Evolutionary conservation across 208 protist genomes (phyloP), one percentile per base, ranked within the genome.

Genomic region (Leishmania aethiopica): DNA sequence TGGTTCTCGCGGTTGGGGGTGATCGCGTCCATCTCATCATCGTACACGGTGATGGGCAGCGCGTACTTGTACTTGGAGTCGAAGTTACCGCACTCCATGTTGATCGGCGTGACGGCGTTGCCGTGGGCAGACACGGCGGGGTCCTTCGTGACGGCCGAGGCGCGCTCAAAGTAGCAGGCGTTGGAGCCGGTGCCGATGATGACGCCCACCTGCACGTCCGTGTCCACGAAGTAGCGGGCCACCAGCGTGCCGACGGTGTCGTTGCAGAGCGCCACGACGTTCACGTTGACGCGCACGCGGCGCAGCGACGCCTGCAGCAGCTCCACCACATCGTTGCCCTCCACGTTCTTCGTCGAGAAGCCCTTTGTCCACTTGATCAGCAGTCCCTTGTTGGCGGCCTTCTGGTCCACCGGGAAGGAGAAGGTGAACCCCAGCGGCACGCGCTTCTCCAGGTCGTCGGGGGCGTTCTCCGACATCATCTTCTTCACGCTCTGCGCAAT

Each of bases 351-450:
- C 11, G 96, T 95, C 49, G 84, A 90, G 89, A 98, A 98, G 81
- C 94, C 95, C 88, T 98, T 98, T 5, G 95, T 98, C 95, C 95
- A 98, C 73, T 90, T 91, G 81, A 97, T 95, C 71, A 98, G 92
- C 79, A 86, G n/a, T 19, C 95, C 96, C 51, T 78, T 79, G 82
- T 92, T 88, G 59, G 98, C 88, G 37, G 78, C 67, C 73, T 89
- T 95, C 89, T 98, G 97, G 66, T 97, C 83, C 28, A 87, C 87
- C n/a, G 95, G 94, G 88, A 98, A 98, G 77, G 90, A 96, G 91
- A 98, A 98, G 70, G 96, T 98, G 89, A 98, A 98, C 74, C 95
- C 96, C 45, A 98, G 89, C 22, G 88, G 89, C 42, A 96, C 85
- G 49, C 78, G 85, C 71, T 86, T 86, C 37, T 87, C 81, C 75